Evolutionary conservation across 2,329 filamentous ascomycete species (phyloP).

Genomic region (Penicillium sp.): DNA sequence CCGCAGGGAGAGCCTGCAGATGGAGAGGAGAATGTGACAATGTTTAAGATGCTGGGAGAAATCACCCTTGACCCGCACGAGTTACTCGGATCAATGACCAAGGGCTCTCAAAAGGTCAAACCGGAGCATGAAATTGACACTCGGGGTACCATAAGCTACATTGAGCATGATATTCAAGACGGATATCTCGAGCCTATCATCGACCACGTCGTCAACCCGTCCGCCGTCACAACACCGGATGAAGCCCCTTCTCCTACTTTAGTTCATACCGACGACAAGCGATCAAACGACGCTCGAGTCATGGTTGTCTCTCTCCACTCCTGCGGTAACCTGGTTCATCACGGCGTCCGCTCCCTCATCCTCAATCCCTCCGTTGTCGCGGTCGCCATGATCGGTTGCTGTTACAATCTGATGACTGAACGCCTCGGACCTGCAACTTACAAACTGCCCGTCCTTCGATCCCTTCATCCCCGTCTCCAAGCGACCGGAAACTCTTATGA

Average conservation of each 20-base stretch:
- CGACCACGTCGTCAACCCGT: slow-evolving; percentile 24
- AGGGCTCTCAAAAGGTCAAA: slow-evolving; percentile 11
- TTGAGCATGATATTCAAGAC: slow-evolving; percentile 39
- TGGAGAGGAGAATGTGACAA: slow-evolving; percentile 18
- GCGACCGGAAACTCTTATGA: slow-evolving; percentile 68
- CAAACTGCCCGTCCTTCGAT: slow-evolving; percentile 72
- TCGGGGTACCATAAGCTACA: slow-evolving; percentile 34
- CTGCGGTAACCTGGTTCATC: slow-evolving; percentile 94
- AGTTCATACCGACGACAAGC: slow-evolving; percentile 4
- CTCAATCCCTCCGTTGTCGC: slow-evolving; percentile 78
- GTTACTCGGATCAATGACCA: slow-evolving; percentile 10
- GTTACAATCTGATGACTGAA: slow-evolving; percentile 94
- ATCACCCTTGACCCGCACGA: slow-evolving; percentile 30
- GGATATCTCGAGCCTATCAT: slow-evolving; percentile 36
- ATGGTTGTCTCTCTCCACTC: slow-evolving; percentile 96
- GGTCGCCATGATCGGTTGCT: slow-evolving; percentile 95
- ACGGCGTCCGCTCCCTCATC: slow-evolving; percentile 78
- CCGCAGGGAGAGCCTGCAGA: slow-evolving; percentile 10
- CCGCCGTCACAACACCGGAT: background rate
- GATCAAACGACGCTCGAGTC: slow-evolving; percentile 37
- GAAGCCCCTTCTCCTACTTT: background rate
- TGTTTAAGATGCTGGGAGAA: slow-evolving; percentile 31
- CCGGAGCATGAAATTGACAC: slow-evolving; percentile 13
- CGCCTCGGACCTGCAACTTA: slow-evolving; percentile 78
- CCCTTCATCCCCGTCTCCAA: slow-evolving; percentile 63